A percentile compares a stretch with the other conserved stretches of the same genome.
phyloP scores from a whole-genome alignment of 306 rosid genomes.

The Acacia melanoxylon region DNA sequence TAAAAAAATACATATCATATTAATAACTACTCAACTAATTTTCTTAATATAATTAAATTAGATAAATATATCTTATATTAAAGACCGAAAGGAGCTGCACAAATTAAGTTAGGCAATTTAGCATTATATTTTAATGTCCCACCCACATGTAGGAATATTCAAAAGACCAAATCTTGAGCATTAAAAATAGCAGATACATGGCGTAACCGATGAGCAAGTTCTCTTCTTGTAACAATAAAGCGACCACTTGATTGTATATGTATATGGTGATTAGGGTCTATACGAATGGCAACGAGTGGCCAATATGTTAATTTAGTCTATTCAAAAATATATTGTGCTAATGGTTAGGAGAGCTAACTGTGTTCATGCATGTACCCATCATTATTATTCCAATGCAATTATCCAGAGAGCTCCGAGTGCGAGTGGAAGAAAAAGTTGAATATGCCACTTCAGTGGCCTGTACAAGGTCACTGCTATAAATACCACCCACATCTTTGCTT shows the following conservation, averaged over 20 bases:
- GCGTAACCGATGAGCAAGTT: background rate
- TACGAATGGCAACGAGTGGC: background rate
- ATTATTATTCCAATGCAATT: constrained; percentile 36
- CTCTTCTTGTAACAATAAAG: background rate
- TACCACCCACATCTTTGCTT: constrained; percentile 38
- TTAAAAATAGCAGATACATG: background rate
- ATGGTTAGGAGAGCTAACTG: constrained; percentile 24
- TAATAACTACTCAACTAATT: too few relatives aligned
- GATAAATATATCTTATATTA: too few relatives aligned
- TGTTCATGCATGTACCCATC: constrained; percentile 36
- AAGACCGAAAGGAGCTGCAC: background rate
- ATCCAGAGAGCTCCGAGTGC: background rate
- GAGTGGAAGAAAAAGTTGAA: constrained; percentile 39
- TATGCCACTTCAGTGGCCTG: constrained; percentile 23
- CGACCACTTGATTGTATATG: background rate
- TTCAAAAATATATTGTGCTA: background rate
- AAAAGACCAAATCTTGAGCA: background rate
- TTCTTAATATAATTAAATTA: too few relatives aligned
- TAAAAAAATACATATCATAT: too few relatives aligned
- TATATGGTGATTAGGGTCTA: background rate
- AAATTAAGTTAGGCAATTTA: constrained; percentile 35
- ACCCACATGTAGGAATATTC: background rate
- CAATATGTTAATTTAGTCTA: background rate
- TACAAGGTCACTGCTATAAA: constrained; percentile 47
- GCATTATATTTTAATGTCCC: constrained; percentile 13